Percentiles rank a stretch among this genome's conserved stretches.
phyloP scores from a whole-genome alignment of 1,139 yeast species.

The Geotrichum phurueaensis region DNA sequence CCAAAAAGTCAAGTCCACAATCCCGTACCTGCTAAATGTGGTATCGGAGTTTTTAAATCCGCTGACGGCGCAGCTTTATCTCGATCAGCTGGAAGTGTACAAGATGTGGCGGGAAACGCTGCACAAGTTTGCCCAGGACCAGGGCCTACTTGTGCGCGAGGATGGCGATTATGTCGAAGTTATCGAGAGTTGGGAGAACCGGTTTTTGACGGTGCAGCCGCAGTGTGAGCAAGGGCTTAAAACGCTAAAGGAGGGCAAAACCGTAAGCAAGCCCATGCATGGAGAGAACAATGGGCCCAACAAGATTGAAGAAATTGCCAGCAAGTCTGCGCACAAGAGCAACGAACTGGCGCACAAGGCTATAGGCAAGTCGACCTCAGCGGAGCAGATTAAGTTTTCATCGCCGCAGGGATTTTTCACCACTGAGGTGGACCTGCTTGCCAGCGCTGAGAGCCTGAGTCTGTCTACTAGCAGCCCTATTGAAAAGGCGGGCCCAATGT shows the following conservation, averaged over 20 bases:
- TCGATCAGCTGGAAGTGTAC: slow-evolving; percentile 28
- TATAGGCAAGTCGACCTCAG: slow-evolving; percentile 6
- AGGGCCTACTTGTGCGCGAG: slow-evolving; percentile 24
- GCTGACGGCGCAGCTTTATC: slow-evolving; percentile 31
- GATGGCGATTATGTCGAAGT: slow-evolving; percentile 19
- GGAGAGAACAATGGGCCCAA: slow-evolving; percentile 17
- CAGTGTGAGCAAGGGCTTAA: slow-evolving; percentile 31
- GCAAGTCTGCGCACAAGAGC: slow-evolving; percentile 20
- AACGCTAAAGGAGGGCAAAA: slow-evolving; percentile 28
- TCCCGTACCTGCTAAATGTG: slow-evolving; percentile 45
- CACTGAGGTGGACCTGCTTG: slow-evolving; percentile 16
- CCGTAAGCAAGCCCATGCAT: slow-evolving; percentile 29
- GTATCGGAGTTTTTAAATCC: slow-evolving; percentile 49
- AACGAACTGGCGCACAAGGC: slow-evolving; percentile 18
- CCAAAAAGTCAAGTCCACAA: slow-evolving; percentile 38
- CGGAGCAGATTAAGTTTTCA: slow-evolving; percentile 16
- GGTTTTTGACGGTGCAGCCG: slow-evolving; percentile 29
- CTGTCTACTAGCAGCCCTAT: not conserved
- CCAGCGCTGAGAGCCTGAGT: not conserved
- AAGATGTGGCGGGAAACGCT: slow-evolving; percentile 26
- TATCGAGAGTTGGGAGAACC: slow-evolving; percentile 30
- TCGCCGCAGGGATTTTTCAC: slow-evolving; percentile 18
- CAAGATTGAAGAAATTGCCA: slow-evolving; percentile 23
- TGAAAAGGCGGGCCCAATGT: not conserved
- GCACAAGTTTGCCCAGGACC: slow-evolving; percentile 27